Evolutionary conservation across 1,284 basidiomycete species (phyloP), one percentile per base, ranked within the genome.

Genomic region (Meripilus lineatus): DNA sequence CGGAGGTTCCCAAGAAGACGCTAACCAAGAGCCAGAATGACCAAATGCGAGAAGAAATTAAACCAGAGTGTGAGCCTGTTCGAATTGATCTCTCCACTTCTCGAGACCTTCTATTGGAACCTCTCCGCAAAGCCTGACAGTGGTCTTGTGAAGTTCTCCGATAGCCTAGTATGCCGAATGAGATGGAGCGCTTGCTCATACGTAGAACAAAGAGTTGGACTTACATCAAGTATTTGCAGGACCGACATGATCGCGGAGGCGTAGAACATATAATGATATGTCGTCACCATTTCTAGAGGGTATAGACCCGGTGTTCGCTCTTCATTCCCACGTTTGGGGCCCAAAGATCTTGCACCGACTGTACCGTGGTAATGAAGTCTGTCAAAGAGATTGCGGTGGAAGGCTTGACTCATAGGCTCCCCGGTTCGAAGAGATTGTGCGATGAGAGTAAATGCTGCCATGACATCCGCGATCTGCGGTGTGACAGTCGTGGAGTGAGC

Each of bases 401-500:
- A 60, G 3, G 73, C 67, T 38, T 70, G 63, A 44, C 71, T 70
- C 41, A 76, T 54, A 0, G 73, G 72, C 48, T 72, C 69, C 10
- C 66, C 72, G 0, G 68, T 75, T 13, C 65, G 62, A 32, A 76
- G 65, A 0, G 73, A 68, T 45, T 73, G 70, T 0, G 73, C 68
- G 46, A 75, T 57, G 26, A 71, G 58, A 22, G 68, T 61, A 54
- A 73, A 74, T 20, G 64, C 61, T 1, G 69, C 62, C 59, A 74
- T 66, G 22, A 72, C 68, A 45, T 74, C 72, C 38, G 68, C 61
- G 22, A 75, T 70, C 66, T 75, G 44, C 6, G 25, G 22, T 40
- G n/a, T 32, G 30, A 42, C 18, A 11, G 18, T 42, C 10, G 20
- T 7, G 28, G 14, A 8, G 30, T 23, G 14, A 43, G 32, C 15